A percentile compares a stretch with the other conserved stretches of the same genome.
Conservation (phyloP, 495 filamentous ascomycete genomes). For the Podospora pseudoanserina region DNA sequence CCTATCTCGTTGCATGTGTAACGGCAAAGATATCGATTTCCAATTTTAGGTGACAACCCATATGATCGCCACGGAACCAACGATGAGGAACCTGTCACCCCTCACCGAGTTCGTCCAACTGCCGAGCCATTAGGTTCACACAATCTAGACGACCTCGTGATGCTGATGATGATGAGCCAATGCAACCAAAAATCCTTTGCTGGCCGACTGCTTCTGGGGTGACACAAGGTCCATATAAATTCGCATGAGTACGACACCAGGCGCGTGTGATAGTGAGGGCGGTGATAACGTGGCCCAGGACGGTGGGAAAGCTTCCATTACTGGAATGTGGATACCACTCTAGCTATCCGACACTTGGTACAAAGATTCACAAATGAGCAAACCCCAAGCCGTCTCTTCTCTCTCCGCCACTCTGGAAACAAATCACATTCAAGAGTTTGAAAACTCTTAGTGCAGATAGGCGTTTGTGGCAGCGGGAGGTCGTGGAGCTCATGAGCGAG, state of each 20-base stretch:
- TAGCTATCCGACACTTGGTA: background rate
- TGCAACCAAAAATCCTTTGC: constrained; percentile 5
- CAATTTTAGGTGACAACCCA: background rate
- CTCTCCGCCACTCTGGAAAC: constrained; percentile 16
- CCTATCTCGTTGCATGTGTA: background rate
- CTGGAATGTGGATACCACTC: background rate
- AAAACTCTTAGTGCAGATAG: background rate
- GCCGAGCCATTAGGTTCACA: background rate
- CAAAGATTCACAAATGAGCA: background rate
- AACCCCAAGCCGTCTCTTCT: background rate
- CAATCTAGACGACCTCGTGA: constrained; percentile 1
- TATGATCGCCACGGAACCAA: background rate
- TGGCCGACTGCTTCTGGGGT: constrained; percentile 4
- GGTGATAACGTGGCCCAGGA: background rate
- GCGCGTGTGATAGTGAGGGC: background rate
- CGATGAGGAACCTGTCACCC: background rate
- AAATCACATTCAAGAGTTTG: constrained; percentile 2
- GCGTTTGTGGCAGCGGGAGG: background rate
- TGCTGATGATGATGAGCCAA: constrained; percentile 2
- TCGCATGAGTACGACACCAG: background rate
- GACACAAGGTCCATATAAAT: constrained; percentile 1
- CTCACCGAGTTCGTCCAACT: constrained; percentile 1
- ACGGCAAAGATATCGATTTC: background rate
- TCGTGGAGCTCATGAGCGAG: background rate
- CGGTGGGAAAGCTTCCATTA: background rate